Conservation (phyloP, 163 green algal genomes). For the Chloroidium sp. region DNA sequence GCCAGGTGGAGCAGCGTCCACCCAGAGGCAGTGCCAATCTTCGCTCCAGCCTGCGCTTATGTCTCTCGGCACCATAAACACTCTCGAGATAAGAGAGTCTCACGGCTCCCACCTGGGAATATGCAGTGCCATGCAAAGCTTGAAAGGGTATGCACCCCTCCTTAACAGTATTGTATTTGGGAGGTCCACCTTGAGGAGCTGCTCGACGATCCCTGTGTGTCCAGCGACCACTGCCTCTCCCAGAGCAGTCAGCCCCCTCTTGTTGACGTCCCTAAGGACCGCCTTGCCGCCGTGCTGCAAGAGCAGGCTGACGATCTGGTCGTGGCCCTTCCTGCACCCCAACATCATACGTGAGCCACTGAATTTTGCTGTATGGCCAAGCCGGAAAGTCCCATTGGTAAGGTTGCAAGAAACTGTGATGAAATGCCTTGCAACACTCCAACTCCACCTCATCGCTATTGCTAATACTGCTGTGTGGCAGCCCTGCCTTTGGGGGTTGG, state of each 20-base stretch:
- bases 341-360: too few relatives aligned
- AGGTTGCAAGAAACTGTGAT: too few relatives aligned
- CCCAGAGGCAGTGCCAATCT: neutral
- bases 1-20: neutral
- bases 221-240: conserved; percentile 42
- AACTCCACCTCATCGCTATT: too few relatives aligned
- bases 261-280: conserved; percentile 28
- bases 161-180: neutral
- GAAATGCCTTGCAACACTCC: too few relatives aligned
- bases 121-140: neutral
- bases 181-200: conserved; percentile 12
- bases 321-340: conserved; percentile 18
- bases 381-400: too few relatives aligned
- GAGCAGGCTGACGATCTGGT: conserved; percentile 25
- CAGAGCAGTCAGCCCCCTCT: conserved; percentile 40
- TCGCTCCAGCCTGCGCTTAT: neutral
- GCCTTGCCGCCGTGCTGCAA: conserved; percentile 26
- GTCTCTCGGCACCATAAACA: too few relatives aligned
- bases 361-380: too few relatives aligned
- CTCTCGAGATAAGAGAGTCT: too few relatives aligned
- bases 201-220: conserved; percentile 23
- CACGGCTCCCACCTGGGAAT: neutral
- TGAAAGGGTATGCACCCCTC: neutral
- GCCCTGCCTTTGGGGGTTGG: too few relatives aligned
- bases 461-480: too few relatives aligned